Evolutionary conservation across 257 asterid species (phyloP), one percentile per base, ranked within the genome.

Genomic region (Thymus quinquecostatus): DNA sequence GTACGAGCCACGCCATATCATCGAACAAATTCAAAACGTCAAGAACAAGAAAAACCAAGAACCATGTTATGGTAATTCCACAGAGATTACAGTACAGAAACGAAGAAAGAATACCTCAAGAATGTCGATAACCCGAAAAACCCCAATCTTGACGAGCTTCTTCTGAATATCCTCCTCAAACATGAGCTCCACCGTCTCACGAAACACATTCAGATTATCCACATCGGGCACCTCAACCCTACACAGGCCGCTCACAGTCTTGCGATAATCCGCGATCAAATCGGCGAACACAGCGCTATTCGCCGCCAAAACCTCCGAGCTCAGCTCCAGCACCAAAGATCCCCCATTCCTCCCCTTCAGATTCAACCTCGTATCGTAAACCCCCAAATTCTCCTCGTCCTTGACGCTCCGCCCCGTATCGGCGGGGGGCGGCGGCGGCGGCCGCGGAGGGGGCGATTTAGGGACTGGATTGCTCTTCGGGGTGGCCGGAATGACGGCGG

Each of bases 181-280:
- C 97, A 94, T 94, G 62, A 94, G 89, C 80, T 89, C 97, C 58
- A 91, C 78, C 10, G 97, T 86, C 8, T 86, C 93, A 0, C 95
- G 96, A 60, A 94, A 94, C 28, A 89, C 76, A 30, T 69, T 80
- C 79, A 89, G 66, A 80, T 94, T 88, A 58, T 85, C 97, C 76
- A 94, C 97, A 12, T 86, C 88, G 41, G 96, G 97, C 81, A 94
- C 97, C 81, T 94, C 97, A 78, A 94, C 88, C 82, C 95, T 85
- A 64, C 96, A 91, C 80, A 87, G 59, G 8, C 93, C 96, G 66
- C 85, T 75, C 62, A 69, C 14, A 36, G 81, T 86, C 78, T 79
- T 88, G 83, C 86, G 72, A 53, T 83, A 81, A 45, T 82, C 87
- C 33, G 84, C 77, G 21, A 94, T 81, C 83, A 87, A 86, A 58